Conservation (phyloP, 2,329 filamentous ascomycete genomes). For the Fusarium algeriense region DNA sequence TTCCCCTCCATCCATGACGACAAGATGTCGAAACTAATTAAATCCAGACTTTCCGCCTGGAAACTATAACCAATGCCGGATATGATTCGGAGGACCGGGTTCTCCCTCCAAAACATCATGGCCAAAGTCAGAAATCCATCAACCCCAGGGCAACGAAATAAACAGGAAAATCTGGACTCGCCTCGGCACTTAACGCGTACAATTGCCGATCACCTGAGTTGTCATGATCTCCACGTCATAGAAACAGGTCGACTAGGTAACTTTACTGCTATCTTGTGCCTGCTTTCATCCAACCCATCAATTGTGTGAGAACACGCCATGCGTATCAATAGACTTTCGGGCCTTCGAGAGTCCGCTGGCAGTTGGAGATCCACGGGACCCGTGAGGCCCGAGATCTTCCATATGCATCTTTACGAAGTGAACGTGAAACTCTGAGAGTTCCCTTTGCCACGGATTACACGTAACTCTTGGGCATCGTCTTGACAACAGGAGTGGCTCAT, state of each 20-base stretch:
- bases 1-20: slow-evolving; percentile 11
- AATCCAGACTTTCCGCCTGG: neutral
- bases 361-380: neutral
- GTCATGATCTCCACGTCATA: slow-evolving; percentile 27
- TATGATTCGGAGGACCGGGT: slow-evolving; percentile 23
- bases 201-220: slow-evolving; percentile 27
- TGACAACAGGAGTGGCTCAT: slow-evolving; percentile 27
- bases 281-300: slow-evolving; percentile 1
- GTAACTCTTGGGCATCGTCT: slow-evolving; percentile 19
- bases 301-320: slow-evolving; percentile 3
- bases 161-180: slow-evolving; percentile 23
- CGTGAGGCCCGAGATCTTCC: slow-evolving; percentile 19
- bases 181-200: slow-evolving; percentile 16
- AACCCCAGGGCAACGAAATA: neutral
- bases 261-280: neutral
- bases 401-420: neutral
- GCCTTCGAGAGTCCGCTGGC: slow-evolving; percentile 25
- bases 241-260: slow-evolving; percentile 10
- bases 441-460: slow-evolving; percentile 26
- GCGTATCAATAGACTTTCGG: slow-evolving; percentile 22
- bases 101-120: slow-evolving; percentile 13
- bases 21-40: slow-evolving; percentile 15
- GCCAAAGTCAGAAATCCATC: neutral
- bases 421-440: neutral
- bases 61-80: slow-evolving; percentile 15